Evolutionary conservation across 2,329 filamentous ascomycete species (phyloP), one percentile per base, ranked within the genome.

Genomic region (Thyridium curvatum): DNA sequence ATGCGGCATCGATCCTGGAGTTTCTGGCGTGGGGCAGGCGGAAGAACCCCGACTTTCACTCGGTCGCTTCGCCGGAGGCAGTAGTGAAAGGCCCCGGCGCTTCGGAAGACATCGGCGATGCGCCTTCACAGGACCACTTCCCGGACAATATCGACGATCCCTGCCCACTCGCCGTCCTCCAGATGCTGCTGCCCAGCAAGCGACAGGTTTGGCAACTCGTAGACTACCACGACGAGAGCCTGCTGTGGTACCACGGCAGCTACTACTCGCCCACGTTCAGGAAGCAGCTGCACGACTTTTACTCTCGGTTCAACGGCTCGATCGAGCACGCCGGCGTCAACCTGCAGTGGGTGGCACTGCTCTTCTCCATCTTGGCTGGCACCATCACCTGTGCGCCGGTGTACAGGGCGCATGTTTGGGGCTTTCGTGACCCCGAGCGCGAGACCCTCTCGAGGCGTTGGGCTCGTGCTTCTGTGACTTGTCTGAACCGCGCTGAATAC

Each of bases 11-110:
- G 3, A 64, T 70, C 3, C 56, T 71, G 0, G 67, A 71, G 39
- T 71, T 69, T 34, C 53, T 70, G 3, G 65, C 67, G 2, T 71
- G 68, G 68, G 68, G 67, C 8, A 59, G 66, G 13, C 55, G 59
- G 29, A 71, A 71, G 45, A 61, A 69, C 18, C 42, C 48, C 9
- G 46, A 48, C n/a, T 46, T 43, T 16, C 41, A 46, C 28, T 26
- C 45, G 17, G 51, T 45, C 31, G 45, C 38, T n/a, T 54, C 45
- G 31, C 49, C 46, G 38, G 43, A 44, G 37, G 46, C 37, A 16
- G 46, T 31, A 13, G 18, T 44, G 12, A 32, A 30, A 8, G 38
- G 21, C 34, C 15, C 12, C 5, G 33, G 13, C 2, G 29, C 31
- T 8, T 35, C 38, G 14, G 36, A 41, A 12, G 40, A 45, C 29